A percentile compares a stretch with the other conserved stretches of the same genome.
Evolutionary conservation across 2,329 filamentous ascomycete species (phyloP).

Genomic region (Cryphonectria carpinicola): DNA sequence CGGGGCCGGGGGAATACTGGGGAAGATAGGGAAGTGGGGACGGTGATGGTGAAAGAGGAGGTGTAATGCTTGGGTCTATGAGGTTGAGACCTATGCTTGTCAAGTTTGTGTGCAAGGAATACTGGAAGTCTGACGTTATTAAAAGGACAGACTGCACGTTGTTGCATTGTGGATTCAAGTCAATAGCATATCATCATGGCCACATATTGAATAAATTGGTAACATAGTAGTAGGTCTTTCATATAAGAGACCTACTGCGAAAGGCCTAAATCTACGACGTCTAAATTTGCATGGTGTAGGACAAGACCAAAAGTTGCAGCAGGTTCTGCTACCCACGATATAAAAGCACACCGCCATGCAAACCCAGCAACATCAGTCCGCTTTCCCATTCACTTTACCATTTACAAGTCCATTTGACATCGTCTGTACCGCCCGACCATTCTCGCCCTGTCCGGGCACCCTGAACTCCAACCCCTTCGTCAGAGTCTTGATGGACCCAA

Average conservation of each 20-base stretch:
- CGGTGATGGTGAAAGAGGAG: not conserved
- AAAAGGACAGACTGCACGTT: not conserved
- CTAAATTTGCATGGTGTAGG: not conserved
- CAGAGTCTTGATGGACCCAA: slow-evolving; percentile 14
- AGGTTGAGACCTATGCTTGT: not conserved
- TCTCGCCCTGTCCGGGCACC: not conserved
- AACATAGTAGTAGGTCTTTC: not conserved
- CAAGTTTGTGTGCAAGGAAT: not conserved
- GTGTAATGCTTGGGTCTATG: not conserved
- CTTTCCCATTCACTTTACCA: not conserved
- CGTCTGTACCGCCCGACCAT: not conserved
- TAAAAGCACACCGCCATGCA: not conserved
- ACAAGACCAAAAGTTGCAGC: not conserved
- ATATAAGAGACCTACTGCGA: not conserved
- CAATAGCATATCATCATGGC: not conserved
- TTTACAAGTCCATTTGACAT: not conserved
- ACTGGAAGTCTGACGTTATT: not conserved
- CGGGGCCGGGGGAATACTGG: not conserved
- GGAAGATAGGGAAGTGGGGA: not conserved
- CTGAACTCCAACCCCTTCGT: slow-evolving; percentile 24
- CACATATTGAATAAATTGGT: not conserved
- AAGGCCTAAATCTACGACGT: not conserved
- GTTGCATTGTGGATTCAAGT: not conserved
- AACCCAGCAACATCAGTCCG: not conserved
- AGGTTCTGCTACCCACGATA: too few relatives aligned